These are phyloP conservation scores for Hirsutella thompsonii DNA, from an alignment of 2,329 filamentous ascomycete genomes.

Conservation along the genomic window DNA sequence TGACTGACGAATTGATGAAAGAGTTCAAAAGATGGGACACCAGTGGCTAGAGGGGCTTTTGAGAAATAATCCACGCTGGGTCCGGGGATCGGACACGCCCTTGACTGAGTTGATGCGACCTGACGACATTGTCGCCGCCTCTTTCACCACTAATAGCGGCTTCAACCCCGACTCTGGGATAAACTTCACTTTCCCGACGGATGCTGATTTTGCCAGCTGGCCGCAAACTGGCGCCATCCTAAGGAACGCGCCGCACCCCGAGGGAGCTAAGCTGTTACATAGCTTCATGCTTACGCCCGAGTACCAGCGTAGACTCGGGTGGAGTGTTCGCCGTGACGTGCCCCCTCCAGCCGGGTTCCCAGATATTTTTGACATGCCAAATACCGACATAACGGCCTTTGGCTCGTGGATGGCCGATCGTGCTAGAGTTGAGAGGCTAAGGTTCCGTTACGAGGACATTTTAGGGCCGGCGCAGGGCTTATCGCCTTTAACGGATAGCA, in stretches of 20 bases:
- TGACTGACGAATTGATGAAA: neutral
- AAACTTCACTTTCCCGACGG: constrained; percentile 16
- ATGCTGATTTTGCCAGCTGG: constrained; percentile 32
- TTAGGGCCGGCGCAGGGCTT: constrained; percentile 28
- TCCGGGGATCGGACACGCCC: constrained; percentile 35
- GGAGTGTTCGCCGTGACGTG: constrained; percentile 23
- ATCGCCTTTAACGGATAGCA: neutral
- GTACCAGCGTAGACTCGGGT: constrained; percentile 17
- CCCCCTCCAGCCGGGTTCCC: constrained; percentile 13
- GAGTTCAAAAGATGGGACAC: constrained; percentile 25
- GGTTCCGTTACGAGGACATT: constrained; percentile 26
- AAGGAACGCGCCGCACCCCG: constrained; percentile 32
- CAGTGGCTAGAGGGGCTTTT: constrained; percentile 34
- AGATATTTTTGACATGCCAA: constrained; percentile 11
- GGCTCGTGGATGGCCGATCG: constrained; percentile 28
- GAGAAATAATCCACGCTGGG: constrained; percentile 36
- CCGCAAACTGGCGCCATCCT: constrained; percentile 34
- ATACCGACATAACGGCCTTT: constrained; percentile 25
- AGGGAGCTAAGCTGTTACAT: constrained; percentile 36
- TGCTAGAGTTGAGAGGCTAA: constrained; percentile 24
- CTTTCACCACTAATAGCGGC: constrained; percentile 16
- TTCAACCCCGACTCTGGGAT: constrained; percentile 8
- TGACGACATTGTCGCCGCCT: constrained; percentile 17
- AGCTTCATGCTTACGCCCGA: constrained; percentile 30
- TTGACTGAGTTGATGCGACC: constrained; percentile 15